These are phyloP conservation scores for Trichopus zeylanicus DNA, from an alignment of 116 monocot genomes.

Conservation along the genomic window DNA sequence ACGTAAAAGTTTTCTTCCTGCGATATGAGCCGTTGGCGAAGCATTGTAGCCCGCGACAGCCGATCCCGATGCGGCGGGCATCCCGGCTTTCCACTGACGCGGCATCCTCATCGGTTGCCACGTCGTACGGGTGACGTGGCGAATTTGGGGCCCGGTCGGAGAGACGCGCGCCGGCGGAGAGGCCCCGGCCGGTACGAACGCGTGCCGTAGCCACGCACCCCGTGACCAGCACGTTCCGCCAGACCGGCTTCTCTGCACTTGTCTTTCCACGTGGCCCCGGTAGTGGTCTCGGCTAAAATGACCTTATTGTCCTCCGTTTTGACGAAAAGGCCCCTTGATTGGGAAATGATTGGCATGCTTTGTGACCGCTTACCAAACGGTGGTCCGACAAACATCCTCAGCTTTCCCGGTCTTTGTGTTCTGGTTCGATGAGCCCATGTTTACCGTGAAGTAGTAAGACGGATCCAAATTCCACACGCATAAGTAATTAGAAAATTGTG, in stretches of 20 bases:
- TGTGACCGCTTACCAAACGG: too few relatives aligned
- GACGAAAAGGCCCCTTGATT: neutral
- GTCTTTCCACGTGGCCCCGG: neutral
- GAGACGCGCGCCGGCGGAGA: neutral
- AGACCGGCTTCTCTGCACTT: neutral
- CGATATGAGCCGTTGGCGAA: too few relatives aligned
- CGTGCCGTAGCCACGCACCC: neutral
- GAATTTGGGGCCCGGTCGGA: neutral
- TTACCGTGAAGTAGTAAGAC: neutral
- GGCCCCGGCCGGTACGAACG: neutral
- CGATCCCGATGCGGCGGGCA: too few relatives aligned
- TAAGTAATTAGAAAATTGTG: too few relatives aligned
- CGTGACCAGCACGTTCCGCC: constrained; percentile 5
- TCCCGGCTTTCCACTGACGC: too few relatives aligned
- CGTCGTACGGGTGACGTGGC: neutral
- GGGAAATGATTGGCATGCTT: neutral
- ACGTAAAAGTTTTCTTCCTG: too few relatives aligned
- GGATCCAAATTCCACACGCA: too few relatives aligned
- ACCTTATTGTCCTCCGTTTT: neutral
- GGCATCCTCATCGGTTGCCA: too few relatives aligned
- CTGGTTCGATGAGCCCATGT: too few relatives aligned
- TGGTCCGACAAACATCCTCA: neutral
- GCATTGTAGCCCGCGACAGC: too few relatives aligned
- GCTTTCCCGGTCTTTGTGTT: neutral
- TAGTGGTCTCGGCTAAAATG: neutral